Base-by-base conservation (phyloP, 139 green algal genomes). In the Haematococcus lacustris region DNA sequence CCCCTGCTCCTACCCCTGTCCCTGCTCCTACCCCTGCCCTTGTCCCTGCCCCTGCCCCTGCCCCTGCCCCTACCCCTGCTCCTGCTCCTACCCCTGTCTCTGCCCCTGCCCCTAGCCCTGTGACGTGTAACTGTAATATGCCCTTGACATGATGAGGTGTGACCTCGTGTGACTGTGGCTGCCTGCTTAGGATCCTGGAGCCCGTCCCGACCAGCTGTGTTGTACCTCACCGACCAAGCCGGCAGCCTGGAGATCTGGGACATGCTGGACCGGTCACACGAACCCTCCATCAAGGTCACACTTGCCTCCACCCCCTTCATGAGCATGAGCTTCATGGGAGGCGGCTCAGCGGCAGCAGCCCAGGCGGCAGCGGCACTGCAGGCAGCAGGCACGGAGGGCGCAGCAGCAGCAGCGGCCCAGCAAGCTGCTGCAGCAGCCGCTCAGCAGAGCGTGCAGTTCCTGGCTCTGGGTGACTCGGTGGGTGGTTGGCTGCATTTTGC, bases 141-240 rank as follows among this genome's bases (percentile, higher is more conserved):
- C n/a, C n/a, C n/a, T n/a, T n/a, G n/a, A n/a, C n/a, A n/a, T n/a
- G n/a, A n/a, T n/a, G n/a, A n/a, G n/a, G n/a, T n/a, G n/a, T n/a
- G n/a, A n/a, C n/a, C n/a, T n/a, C n/a, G n/a, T n/a, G n/a, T n/a
- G n/a, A n/a, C n/a, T n/a, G n/a, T n/a, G n/a, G n/a, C n/a, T n/a
- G n/a, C n/a, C n/a, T n/a, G n/a, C n/a, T 41, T 72, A 88, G 85
- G 76, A 32, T 86, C 78, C 70, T 97, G 91, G 91, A 94, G 88
- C 75, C 91, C 91, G 43, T 91, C 82, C 5, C 86, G 90, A 0
- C 90, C 91, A 38, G 90, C 82, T 0, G 85, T 94, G 40, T 60
- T 94, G 38, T 88, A 88, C 65, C 66, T 91, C 5, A 80, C 82
- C 0, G 76, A 86, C 25, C 73, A 75, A 32, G 83, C 83, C 32